Base-by-base conservation (phyloP, 257 asterid genomes). In the Cruciata laevipes region DNA sequence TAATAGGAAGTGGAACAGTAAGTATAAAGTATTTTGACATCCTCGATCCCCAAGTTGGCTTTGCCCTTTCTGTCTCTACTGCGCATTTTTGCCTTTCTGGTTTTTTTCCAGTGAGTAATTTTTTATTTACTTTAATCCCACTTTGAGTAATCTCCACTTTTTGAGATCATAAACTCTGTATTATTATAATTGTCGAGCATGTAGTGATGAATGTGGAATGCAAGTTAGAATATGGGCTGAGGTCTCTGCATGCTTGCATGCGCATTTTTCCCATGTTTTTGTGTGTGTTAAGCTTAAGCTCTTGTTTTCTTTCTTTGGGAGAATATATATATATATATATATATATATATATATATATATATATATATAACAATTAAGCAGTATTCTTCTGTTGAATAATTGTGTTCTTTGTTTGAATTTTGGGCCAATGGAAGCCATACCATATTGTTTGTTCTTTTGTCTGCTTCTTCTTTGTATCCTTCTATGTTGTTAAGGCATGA, bases 241-340 rank as follows among this genome's bases (percentile, higher is more conserved):
- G 58, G 2, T 32, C 32, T 27, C 38, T 61, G 77, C 83, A 75
- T 72, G 80, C 83, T 75, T 69, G 83, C 83, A 75, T 76, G 83
- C 80, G 78, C 73, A 66, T 27, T 66, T 27, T 55, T 72, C 73
- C 76, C 76, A 63, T 79, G 74, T 44, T 69, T 76, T 67, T 74
- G 83, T 67, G 74, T 71, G 76, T 23, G 68, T 20, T 56, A 23
- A 56, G 61, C 55, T 56, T 9, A 56, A 21, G 31, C 31, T 23
- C 31, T 59, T 59, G 63, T 32, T 37, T 68, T 66, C 14, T 42
- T 25, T 14, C 24, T 37, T 37, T 7, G 20, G 58, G 57, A 23
- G 57, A 18, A 55, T 59, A 59, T 53, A 53, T 53, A 53, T n/a
- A 5, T 53, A 53, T 9, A 9, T 6, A 3, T 37, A 0, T 37